Base-by-base conservation (phyloP, 441 rosid genomes). In the Populus tomentosa region DNA sequence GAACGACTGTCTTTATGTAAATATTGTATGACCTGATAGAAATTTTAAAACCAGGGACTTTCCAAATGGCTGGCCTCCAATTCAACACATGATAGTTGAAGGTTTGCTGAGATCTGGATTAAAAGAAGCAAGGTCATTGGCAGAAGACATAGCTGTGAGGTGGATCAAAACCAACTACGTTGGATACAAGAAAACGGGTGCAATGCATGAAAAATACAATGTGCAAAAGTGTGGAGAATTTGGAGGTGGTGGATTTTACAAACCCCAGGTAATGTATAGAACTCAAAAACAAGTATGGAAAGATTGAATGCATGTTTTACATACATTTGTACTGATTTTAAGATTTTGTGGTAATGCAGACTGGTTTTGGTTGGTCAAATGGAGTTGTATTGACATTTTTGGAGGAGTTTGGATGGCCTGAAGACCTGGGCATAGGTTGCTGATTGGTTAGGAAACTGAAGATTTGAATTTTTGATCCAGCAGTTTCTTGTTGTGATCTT, bases 341-440 rank as follows among this genome's bases (percentile, higher is more conserved):
- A 32, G 32, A 65, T 18, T 23, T 6, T 14, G 28, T 35, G 66
- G 72, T 20, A 65, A 14, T 80, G 87, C 92, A 95, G 98, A 91
- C 28, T 26, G 28, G 28, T 26, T 26, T 26, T 26, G 28, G 28
- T 26, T 26, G 28, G 28, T 26, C 28, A 30, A 95, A 94, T 77
- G 99, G 98, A 40, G 97, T 95, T 53, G 89, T 89, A 14, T 77
- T 95, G 86, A 74, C 97, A 35, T 90, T 96, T 84, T 77, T 96
- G 89, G 97, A 95, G 77, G 97, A 90, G 80, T 96, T 90, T 84
- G 99, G 99, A 74, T 96, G 98, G 98, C 92, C 97, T 14, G 75
- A 83, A 73, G 85, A 87, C 81, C 82, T 40, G 50, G 66, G 78
- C 21, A 82, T 90, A 5, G 87, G 83, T 6, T 87, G 90, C 82